phyloP scores from a whole-genome alignment of 257 asterid species.

The Solanum stenotomum region DNA sequence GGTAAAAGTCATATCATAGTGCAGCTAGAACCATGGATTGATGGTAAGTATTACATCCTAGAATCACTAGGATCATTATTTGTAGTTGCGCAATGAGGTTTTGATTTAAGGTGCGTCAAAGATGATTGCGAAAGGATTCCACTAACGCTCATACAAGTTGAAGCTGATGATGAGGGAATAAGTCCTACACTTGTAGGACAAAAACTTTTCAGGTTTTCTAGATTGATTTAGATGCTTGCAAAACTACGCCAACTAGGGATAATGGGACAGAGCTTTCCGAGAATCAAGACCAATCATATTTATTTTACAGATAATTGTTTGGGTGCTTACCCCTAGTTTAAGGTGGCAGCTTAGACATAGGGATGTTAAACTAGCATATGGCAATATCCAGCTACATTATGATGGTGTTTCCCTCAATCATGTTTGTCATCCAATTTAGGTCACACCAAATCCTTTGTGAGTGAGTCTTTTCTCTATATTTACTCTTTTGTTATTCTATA shows the following conservation, averaged over 20 bases:
- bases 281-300: neutral
- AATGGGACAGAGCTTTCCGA: fast-evolving
- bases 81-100: neutral
- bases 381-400: neutral
- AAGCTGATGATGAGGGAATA: neutral
- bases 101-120: neutral
- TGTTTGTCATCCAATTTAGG: neutral
- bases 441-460: neutral
- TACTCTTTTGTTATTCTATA: neutral
- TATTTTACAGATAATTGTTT: too few relatives aligned
- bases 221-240: neutral
- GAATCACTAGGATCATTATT: neutral
- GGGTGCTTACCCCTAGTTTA: neutral
- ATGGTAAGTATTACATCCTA: neutral
- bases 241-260: neutral
- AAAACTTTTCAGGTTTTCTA: neutral
- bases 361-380: neutral
- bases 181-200: neutral
- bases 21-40: neutral
- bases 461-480: neutral
- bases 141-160: neutral
- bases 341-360: neutral
- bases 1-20: neutral
- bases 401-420: neutral
- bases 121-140: neutral